Base-by-base conservation (phyloP, 805 yeast species). In the Blastobotrys chiropterorum region DNA sequence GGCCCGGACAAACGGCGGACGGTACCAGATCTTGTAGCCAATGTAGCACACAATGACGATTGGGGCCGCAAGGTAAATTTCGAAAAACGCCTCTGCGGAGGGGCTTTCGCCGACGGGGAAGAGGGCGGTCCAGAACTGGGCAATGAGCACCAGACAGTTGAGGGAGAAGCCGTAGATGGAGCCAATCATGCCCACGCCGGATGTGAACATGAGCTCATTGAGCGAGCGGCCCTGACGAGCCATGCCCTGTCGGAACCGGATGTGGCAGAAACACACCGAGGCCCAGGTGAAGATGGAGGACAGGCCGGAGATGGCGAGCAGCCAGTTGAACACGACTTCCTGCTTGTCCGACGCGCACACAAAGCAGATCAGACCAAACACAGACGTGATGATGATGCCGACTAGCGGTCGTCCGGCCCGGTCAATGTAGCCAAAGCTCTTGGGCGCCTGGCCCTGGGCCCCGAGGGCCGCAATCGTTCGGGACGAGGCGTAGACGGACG, bases 211-310 rank as follows among this genome's bases (percentile, higher is more conserved):
- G 48, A 87, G 71, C 67, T 87, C 94, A 53, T 79, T 80, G 7
- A 82, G 71, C n/a, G 73, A 65, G 71, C 90, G 78, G 46, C 89
- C 89, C 68, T 85, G 88, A 3, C 67, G 75, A 1, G 66, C 63
- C 69, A 89, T 68, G 6, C 83, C 85, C 51, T 73, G 58, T 62
- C 87, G 81, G 70, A 84, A 85, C 59, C 90, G 74, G 48, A 86
- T 69, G 62, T 84, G 90, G 44, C 83, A 79, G 42, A 78, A 68
- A 62, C 85, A 81, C 56, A 86, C 81, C 4, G 88, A 78, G 48
- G 83, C 84, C 95, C 95, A 86, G 38, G 87, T 82, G 68, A 85
- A 80, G 54, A 86, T 73, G n/a, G 90, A 81, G 0, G 90, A 81
- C 56, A 86, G 72, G 55, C 90, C 90, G 41, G 89, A 82, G 34